Conservation (phyloP, 768 basidiomycete species). For the Pilatotrama ljubarskyi region DNA sequence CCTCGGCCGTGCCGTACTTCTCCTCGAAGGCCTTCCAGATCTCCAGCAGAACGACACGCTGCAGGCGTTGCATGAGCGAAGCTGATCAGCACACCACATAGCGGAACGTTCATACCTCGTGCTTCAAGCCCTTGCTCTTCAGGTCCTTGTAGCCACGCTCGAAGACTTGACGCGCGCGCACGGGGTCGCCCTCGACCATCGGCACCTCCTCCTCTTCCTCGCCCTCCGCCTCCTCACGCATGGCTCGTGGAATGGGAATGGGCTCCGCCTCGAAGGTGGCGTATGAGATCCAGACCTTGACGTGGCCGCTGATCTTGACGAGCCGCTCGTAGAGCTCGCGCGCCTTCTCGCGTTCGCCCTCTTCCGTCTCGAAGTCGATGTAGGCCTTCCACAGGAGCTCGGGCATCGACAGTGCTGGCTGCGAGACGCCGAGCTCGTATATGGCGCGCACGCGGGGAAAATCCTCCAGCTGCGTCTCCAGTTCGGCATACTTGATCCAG, state of each 20-base stretch:
- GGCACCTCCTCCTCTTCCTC: conserved; percentile 51
- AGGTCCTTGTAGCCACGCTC: conserved; percentile 87
- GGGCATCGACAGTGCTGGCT: conserved; percentile 88
- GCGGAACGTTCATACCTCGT: conserved; percentile 61
- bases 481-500: conserved; percentile 95
- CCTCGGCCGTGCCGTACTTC: conserved; percentile 67
- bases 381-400: conserved; percentile 94
- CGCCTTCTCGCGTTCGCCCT: conserved; percentile 85
- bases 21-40: conserved; percentile 96
- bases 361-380: conserved; percentile 94
- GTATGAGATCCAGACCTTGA: conserved; percentile 97
- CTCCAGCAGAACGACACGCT: conserved; percentile 91
- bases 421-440: conserved; percentile 88
- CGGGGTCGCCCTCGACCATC: conserved; percentile 70
- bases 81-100: not conserved
- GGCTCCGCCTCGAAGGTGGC: conserved; percentile 88
- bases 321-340: conserved; percentile 89
- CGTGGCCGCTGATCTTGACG: conserved; percentile 82
- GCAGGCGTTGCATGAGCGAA: not conserved
- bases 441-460: conserved; percentile 88
- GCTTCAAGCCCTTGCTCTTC: conserved; percentile 77
- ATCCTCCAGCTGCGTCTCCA: conserved; percentile 86
- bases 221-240: conserved; percentile 71
- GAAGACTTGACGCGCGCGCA: conserved; percentile 75
- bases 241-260: conserved; percentile 62